Conservation (phyloP, 345 rosid genomes). For the Murraya paniculata region DNA sequence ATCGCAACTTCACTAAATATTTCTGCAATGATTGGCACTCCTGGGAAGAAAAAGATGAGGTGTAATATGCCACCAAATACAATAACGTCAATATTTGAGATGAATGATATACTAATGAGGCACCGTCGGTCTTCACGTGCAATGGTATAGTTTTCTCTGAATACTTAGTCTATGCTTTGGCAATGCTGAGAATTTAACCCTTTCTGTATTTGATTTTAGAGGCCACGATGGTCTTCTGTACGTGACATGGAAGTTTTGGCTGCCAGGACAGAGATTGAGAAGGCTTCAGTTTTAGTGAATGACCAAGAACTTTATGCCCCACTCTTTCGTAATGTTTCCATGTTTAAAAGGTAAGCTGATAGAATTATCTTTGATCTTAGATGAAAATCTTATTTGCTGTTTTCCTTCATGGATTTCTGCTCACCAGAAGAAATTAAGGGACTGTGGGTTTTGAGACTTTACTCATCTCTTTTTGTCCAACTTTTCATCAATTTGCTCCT, state of each 20-base stretch:
- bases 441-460: not conserved
- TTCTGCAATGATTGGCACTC: slow-evolving; percentile 20
- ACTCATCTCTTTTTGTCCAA: not conserved
- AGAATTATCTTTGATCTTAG: slow-evolving; percentile 5
- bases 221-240: slow-evolving; percentile 73
- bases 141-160: slow-evolving; percentile 40
- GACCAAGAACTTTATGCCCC: slow-evolving; percentile 77
- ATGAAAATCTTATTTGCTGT: not conserved
- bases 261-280: slow-evolving; percentile 63
- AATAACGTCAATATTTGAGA: slow-evolving; percentile 61
- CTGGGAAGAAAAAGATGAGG: slow-evolving; percentile 51
- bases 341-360: slow-evolving; percentile 63
- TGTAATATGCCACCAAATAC: slow-evolving; percentile 76
- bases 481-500: not conserved
- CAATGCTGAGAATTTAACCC: slow-evolving; percentile 6
- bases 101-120: slow-evolving; percentile 50
- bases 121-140: slow-evolving; percentile 65
- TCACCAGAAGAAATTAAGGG: not conserved
- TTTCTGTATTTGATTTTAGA: slow-evolving; percentile 40
- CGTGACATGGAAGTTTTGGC: slow-evolving; percentile 69
- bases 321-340: slow-evolving; percentile 75
- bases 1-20: slow-evolving; percentile 20
- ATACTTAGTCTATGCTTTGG: slow-evolving; percentile 1
- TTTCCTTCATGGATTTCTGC: not conserved
- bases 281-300: slow-evolving; percentile 37